phyloP scores from a whole-genome alignment of 176 grass and related monocot genomes.

The Ensete ventricosum region DNA sequence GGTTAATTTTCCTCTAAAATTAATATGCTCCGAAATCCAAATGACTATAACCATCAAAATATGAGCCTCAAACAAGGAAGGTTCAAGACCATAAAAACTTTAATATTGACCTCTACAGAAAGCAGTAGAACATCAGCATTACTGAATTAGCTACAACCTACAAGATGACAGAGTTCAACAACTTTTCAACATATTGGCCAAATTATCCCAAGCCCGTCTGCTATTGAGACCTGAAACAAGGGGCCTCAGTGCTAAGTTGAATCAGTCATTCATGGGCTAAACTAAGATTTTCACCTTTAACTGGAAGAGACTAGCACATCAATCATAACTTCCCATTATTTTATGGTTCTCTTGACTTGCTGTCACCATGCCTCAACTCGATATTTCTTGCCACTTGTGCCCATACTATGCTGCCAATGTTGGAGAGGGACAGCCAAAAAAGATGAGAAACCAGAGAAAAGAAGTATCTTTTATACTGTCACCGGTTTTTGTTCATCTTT shows the following conservation, averaged over 20 bases:
- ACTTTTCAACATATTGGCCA: neutral
- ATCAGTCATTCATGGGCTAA: neutral
- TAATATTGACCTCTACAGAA: neutral
- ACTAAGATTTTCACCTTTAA: neutral
- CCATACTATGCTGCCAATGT: too few species aligned
- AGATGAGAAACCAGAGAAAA: too few species aligned
- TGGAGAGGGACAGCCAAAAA: neutral
- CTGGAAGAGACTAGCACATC: conserved; percentile 37
- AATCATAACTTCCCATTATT: conserved; percentile 21
- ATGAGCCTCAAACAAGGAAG: neutral
- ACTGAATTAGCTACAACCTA: neutral
- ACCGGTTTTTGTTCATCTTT: neutral
- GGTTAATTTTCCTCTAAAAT: neutral
- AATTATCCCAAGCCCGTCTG: too few species aligned
- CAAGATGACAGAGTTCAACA: neutral
- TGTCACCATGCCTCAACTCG: neutral
- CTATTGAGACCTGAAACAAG: neutral
- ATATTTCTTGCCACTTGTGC: neutral
- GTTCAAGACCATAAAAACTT: neutral
- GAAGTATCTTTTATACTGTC: neutral
- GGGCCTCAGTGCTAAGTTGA: neutral
- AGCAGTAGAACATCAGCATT: neutral
- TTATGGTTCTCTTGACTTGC: too few species aligned
- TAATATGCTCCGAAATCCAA: neutral
- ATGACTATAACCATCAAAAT: neutral